phyloP scores from a whole-genome alignment of 2,329 filamentous ascomycete genomes.

The Thermothelomyces thermophilus region DNA sequence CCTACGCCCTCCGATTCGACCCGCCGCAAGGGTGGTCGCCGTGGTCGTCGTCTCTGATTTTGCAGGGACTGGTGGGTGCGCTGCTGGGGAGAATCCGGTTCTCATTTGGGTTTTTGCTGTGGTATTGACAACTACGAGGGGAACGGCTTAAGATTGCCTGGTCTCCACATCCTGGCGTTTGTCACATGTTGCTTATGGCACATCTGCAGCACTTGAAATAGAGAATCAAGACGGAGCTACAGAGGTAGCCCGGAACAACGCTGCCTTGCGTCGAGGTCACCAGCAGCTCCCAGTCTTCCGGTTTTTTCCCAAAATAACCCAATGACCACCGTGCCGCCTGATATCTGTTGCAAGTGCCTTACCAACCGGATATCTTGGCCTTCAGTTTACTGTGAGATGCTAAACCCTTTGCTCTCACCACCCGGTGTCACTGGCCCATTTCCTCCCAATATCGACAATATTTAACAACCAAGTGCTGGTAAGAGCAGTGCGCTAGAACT shows the following conservation, averaged over 20 bases:
- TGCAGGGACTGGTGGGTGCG: constrained; percentile 27
- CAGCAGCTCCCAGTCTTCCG: constrained; percentile 10
- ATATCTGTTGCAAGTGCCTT: not conserved
- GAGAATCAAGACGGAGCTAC: constrained; percentile 24
- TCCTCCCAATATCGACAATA: too few species aligned
- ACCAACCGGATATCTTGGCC: not conserved
- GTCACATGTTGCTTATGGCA: constrained; percentile 42
- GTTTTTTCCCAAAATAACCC: constrained; percentile 12
- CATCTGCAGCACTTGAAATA: constrained; percentile 29
- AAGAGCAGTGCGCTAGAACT: too few species aligned
- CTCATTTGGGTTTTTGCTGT: constrained; percentile 48
- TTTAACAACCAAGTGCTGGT: too few species aligned
- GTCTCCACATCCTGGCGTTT: constrained; percentile 53
- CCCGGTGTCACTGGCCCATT: too few species aligned
- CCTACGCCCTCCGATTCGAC: constrained; percentile 99
- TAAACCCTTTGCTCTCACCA: too few species aligned
- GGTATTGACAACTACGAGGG: constrained; percentile 66
- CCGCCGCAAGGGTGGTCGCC: constrained; percentile 99
- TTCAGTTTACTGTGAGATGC: not conserved
- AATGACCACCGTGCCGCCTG: constrained; percentile 4
- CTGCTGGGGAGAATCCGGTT: constrained; percentile 32
- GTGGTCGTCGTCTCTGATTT: constrained; percentile 97
- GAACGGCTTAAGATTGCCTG: constrained; percentile 60
- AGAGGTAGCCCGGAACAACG: constrained; percentile 20
- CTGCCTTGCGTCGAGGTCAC: constrained; percentile 19